Conservation (phyloP, 1,284 basidiomycete genomes). For the Ceratobasidium sp. region DNA sequence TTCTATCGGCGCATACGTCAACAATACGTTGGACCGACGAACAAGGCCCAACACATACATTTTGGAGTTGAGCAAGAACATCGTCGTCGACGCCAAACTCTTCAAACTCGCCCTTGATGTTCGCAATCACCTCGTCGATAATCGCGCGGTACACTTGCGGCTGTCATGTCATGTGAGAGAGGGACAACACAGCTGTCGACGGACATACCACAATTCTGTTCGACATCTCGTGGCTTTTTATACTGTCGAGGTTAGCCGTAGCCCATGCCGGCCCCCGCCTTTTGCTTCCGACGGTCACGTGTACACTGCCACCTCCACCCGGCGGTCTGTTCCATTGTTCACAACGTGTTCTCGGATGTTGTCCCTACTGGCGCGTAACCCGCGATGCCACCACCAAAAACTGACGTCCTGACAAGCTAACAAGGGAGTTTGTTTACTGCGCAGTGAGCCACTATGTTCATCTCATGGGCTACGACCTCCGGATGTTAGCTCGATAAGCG, state of each 20-base stretch:
- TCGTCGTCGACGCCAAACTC: constrained; percentile 74
- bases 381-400: too few species aligned
- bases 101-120: constrained; percentile 70
- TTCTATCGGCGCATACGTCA: constrained; percentile 55
- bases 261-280: constrained; percentile 2
- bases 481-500: too few species aligned
- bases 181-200: not conserved
- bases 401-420: too few species aligned
- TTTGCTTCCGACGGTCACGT: constrained; percentile 45
- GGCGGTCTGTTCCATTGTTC: too few species aligned
- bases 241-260: constrained; percentile 42
- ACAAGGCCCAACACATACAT: constrained; percentile 53
- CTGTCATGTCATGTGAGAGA: constrained; percentile 55
- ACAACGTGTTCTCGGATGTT: too few species aligned
- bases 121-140: constrained; percentile 71
- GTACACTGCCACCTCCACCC: constrained; percentile 6
- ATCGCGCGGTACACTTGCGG: constrained; percentile 68
- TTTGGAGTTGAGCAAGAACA: constrained; percentile 66
- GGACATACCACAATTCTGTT: constrained; percentile 51
- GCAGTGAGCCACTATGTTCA: too few species aligned
- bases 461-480: too few species aligned
- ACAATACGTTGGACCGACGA: not conserved
- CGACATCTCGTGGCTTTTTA: constrained; percentile 49
- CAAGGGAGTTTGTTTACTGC: too few species aligned
- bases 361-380: too few species aligned